Evolutionary conservation across 1,139 yeast genomes (phyloP), one percentile per base, ranked within the genome.

Genomic region (Lodderomyces pseudojiufengensis): DNA sequence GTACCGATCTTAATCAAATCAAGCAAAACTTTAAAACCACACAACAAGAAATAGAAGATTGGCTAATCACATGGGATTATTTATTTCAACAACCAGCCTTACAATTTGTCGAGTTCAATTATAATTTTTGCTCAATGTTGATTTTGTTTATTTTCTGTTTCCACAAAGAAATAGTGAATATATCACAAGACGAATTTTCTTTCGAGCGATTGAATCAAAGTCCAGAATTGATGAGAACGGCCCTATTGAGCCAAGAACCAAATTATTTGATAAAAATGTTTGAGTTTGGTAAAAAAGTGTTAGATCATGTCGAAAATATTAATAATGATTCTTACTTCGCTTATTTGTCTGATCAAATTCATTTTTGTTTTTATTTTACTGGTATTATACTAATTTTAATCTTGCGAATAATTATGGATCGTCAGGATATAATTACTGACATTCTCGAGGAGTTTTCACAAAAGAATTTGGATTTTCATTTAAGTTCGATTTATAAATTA

Each of bases 61-160:
- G 95, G 95, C 65, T 73, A 41, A 76, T 73, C 3, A 83, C 78
- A 51, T 85, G 95, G 94, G 78, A 72, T 33, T 78, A 79, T 48
- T 57, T 84, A 14, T 78, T 84, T 51, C 74, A 73, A 36, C 92
- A 84, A 52, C 86, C 92, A 0, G 78, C 82, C 2, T 67, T 82
- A 29, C 94, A 85, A 51, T 84, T 84, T 59, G 84, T 84, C 7
- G 92, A 83, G 49, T 74, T 82, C 39, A 81, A 83, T 35, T 82
- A 78, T 52, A 78, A 83, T 54, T 83, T 80, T 47, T 76, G 83
- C 36, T 69, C 74, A 40, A 62, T 83, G 37, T 58, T 79, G 41
- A 71, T 81, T 1, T 57, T 49, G 32, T 57, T 55, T 40, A 52
- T 58, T 23, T 65, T 55, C 43, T 54, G 51, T 33, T 65, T 55